Percentiles rank a stretch among this genome's conserved stretches.
Evolutionary conservation across 2,329 filamentous ascomycete genomes (phyloP).

Genomic region (Elsinoe arachidis): DNA sequence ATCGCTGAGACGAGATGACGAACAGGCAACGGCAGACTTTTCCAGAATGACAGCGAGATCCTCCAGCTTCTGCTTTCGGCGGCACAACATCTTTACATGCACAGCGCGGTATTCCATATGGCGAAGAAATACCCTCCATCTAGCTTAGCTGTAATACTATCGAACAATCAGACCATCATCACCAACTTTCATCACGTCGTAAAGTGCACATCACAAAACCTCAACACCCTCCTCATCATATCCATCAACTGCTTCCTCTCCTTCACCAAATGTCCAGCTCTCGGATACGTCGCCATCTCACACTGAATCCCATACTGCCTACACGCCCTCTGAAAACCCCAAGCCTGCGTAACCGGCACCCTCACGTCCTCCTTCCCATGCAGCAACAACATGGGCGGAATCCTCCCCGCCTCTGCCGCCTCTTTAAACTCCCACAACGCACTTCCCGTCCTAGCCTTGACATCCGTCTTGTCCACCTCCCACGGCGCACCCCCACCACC

Average conservation of each 20-base stretch:
- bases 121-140: background rate
- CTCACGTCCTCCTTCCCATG: conserved; percentile 29
- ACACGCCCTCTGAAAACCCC: conserved; percentile 27
- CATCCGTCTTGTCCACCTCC: conserved; percentile 19
- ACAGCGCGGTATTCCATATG: background rate
- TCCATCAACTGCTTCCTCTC: conserved; percentile 26
- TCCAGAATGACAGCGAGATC: background rate
- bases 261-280: conserved; percentile 26
- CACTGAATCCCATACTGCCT: conserved; percentile 23
- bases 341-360: conserved; percentile 29
- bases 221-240: conserved; percentile 20
- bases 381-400: conserved; percentile 29
- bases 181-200: background rate
- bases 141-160: background rate
- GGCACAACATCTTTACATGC: background rate
- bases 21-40: background rate
- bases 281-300: conserved; percentile 30
- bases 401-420: conserved; percentile 18
- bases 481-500: conserved; percentile 23
- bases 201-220: conserved; percentile 19
- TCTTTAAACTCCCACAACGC: conserved; percentile 26
- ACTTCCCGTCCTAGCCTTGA: conserved; percentile 18
- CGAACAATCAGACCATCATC: background rate
- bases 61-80: background rate
- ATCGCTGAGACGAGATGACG: background rate